Evolutionary conservation across 139 green algal genomes (phyloP).

Genomic region (Chlorella sp.): DNA sequence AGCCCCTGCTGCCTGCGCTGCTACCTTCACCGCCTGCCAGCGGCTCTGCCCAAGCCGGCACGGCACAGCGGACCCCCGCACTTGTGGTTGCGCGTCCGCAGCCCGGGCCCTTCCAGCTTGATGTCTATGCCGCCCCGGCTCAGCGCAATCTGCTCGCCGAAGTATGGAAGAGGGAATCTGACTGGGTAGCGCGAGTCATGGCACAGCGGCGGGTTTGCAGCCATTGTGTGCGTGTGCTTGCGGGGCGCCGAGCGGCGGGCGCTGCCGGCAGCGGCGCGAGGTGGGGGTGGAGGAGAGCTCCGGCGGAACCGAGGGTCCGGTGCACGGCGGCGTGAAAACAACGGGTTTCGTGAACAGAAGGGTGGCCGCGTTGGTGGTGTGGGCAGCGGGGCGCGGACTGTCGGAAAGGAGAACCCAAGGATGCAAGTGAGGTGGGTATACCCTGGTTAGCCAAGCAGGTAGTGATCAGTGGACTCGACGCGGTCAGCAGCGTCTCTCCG

Average conservation of each 20-base stretch:
- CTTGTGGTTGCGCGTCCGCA: constrained; percentile 69
- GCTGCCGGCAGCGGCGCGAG: neutral
- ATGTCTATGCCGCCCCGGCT: constrained; percentile 64
- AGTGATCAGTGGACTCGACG: too few species aligned
- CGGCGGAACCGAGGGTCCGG: neutral
- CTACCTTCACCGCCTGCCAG: too few species aligned
- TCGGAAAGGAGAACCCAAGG: too few species aligned
- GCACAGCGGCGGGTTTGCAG: constrained; percentile 77
- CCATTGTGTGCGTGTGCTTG: constrained; percentile 54
- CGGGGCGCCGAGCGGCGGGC: neutral
- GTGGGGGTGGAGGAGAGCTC: neutral
- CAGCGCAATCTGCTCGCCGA: constrained; percentile 68
- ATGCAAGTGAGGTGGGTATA: too few species aligned
- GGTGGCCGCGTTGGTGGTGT: too few species aligned
- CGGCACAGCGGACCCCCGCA: constrained; percentile 55
- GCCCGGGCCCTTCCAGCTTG: constrained; percentile 55
- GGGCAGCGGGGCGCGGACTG: too few species aligned
- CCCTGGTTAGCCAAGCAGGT: too few species aligned
- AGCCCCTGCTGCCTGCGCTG: neutral
- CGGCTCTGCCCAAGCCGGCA: too few species aligned
- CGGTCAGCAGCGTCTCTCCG: too few species aligned
- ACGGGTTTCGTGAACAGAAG: too few species aligned
- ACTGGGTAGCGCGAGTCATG: constrained; percentile 25
- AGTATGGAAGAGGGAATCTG: constrained; percentile 44
- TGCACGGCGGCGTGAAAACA: too few species aligned